Evolutionary conservation across 805 yeast genomes (phyloP).

Genomic region (Hanseniaspora valbyensis): DNA sequence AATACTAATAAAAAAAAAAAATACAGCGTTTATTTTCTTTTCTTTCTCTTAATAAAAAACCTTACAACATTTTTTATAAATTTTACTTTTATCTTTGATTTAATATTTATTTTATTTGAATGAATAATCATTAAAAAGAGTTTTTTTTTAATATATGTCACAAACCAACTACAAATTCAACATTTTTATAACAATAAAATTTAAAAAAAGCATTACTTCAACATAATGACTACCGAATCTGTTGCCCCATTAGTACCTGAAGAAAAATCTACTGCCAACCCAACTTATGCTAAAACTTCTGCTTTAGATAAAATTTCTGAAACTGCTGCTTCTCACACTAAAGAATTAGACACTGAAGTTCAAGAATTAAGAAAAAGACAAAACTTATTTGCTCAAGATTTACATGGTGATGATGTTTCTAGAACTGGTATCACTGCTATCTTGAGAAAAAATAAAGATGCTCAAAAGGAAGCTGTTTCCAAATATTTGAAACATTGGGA

Average conservation of each 20-base stretch:
- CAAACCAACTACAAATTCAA: slow-evolving; percentile 3
- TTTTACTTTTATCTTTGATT: too few species aligned
- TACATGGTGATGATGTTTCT: slow-evolving; percentile 68
- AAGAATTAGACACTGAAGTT: neutral
- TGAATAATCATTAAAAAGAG: too few species aligned
- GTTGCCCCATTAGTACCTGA: neutral
- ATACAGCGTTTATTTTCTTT: too few species aligned
- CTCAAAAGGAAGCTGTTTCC: slow-evolving; percentile 69
- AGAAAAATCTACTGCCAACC: neutral
- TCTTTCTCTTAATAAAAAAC: too few species aligned
- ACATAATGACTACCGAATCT: slow-evolving; percentile 4
- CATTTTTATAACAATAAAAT: neutral
- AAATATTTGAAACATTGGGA: slow-evolving; percentile 98
- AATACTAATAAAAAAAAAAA: too few species aligned
- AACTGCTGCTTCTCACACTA: neutral
- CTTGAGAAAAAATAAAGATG: slow-evolving; percentile 63
- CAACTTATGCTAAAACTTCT: slow-evolving; percentile 5
- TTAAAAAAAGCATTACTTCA: neutral
- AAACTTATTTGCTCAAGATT: slow-evolving; percentile 62
- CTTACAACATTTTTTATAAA: too few species aligned
- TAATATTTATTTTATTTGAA: too few species aligned
- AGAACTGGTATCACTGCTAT: slow-evolving; percentile 68
- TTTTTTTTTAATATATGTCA: too few species aligned
- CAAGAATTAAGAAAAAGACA: slow-evolving; percentile 29
- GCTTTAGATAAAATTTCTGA: slow-evolving; percentile 12